Evolutionary conservation across 768 basidiomycete genomes (phyloP).

Genomic region (Floccularia luteovirens): DNA sequence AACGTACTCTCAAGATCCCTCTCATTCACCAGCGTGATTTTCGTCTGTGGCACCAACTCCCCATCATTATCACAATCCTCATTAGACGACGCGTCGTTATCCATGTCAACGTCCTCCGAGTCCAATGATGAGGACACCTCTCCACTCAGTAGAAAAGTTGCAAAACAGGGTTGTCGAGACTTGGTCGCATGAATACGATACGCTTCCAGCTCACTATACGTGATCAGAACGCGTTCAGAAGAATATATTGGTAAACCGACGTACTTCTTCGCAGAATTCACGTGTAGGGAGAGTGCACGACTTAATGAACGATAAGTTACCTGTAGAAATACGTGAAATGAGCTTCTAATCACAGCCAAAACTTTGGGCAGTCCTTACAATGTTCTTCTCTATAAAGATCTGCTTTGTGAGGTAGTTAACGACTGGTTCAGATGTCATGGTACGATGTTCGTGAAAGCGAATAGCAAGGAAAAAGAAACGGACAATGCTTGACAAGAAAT

Average conservation of each 20-base stretch:
- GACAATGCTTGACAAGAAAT: no score
- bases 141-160: slow-evolving; percentile 72
- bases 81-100: slow-evolving; percentile 26
- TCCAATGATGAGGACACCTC: slow-evolving; percentile 19
- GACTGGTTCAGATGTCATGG: slow-evolving; percentile 37
- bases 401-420: slow-evolving; percentile 44
- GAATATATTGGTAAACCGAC: slow-evolving; percentile 8
- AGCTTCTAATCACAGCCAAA: background rate
- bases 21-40: slow-evolving; percentile 55
- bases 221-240: background rate
- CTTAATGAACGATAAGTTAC: slow-evolving; percentile 78
- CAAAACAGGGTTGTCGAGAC: slow-evolving; percentile 32
- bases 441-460: no score
- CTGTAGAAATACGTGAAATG: slow-evolving; percentile 25
- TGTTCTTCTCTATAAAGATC: slow-evolving; percentile 40
- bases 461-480: slow-evolving; percentile 1
- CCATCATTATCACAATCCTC: slow-evolving; percentile 24
- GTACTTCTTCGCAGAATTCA: slow-evolving; percentile 76
- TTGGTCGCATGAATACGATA: slow-evolving; percentile 44
- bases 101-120: slow-evolving; percentile 29
- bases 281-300: slow-evolving; percentile 61
- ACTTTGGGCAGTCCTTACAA: slow-evolving; percentile 30
- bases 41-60: slow-evolving; percentile 36
- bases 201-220: slow-evolving; percentile 49
- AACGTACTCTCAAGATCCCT: slow-evolving; percentile 55